Percentiles rank a stretch among this genome's conserved stretches.
phyloP scores from a whole-genome alignment of 2,329 filamentous ascomycete species.

The Sarocladiaceae sp. region DNA sequence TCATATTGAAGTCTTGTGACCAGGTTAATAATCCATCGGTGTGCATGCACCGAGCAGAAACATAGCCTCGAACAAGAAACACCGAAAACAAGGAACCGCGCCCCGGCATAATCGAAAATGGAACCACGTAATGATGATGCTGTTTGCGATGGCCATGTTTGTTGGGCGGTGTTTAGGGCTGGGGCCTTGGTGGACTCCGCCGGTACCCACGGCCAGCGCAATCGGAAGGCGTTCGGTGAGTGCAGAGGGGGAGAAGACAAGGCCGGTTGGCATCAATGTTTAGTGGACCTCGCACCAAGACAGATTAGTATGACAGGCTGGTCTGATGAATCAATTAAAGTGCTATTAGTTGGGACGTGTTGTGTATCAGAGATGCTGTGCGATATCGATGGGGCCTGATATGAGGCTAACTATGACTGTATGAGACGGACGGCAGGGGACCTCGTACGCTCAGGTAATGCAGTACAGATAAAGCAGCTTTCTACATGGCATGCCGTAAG shows the following conservation, averaged over 20 bases:
- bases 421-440: no score
- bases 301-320: background rate
- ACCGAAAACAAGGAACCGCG: background rate
- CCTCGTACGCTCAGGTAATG: no score
- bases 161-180: conserved; percentile 9
- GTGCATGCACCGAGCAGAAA: background rate
- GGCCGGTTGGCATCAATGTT: background rate
- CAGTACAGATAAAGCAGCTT: background rate
- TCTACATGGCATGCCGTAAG: no score
- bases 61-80: no score
- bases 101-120: background rate
- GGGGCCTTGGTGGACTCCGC: background rate
- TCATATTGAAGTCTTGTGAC: background rate
- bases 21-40: no score
- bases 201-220: background rate
- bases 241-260: background rate
- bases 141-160: conserved; percentile 7
- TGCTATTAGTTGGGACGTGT: background rate
- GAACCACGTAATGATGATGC: conserved; percentile 5
- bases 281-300: background rate
- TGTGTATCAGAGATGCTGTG: background rate
- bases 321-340: background rate
- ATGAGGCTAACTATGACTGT: background rate
- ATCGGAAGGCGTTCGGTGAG: conserved; percentile 1
- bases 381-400: background rate